Conservation (phyloP, 1,284 basidiomycete species). For the Gymnopus androsaceus region DNA sequence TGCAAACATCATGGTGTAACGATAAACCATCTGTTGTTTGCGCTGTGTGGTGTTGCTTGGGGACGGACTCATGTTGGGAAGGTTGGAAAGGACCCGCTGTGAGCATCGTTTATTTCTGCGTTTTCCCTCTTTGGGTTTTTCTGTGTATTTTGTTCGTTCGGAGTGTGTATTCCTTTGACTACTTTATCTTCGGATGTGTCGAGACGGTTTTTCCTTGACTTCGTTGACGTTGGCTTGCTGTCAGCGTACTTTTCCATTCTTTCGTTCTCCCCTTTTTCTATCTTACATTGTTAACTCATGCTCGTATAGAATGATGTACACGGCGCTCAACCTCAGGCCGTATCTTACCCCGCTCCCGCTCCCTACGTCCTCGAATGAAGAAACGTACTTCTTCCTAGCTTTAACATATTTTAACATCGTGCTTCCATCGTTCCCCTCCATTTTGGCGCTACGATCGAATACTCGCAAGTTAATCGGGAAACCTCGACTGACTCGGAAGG, state of each 20-base stretch:
- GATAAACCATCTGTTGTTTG: conserved; percentile 50
- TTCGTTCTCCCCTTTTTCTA: too few species aligned
- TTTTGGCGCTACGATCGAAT: conserved; percentile 49
- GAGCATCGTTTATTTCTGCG: conserved; percentile 18
- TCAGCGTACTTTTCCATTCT: too few species aligned
- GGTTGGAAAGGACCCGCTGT: conserved; percentile 38
- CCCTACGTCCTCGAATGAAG: too few species aligned
- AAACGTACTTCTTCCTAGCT: conserved; percentile 46
- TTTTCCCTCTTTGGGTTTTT: too few species aligned
- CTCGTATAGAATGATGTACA: conserved; percentile 46
- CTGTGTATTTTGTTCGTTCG: too few species aligned
- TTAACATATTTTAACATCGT: conserved; percentile 55
- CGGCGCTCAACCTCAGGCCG: conserved; percentile 49
- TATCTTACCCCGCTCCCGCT: conserved; percentile 35
- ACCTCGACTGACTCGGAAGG: too few species aligned
- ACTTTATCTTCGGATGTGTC: too few species aligned
- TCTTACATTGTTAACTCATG: not conserved
- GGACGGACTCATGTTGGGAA: conserved; percentile 28
- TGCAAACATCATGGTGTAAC: conserved; percentile 51
- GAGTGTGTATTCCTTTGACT: too few species aligned
- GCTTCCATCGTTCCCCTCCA: conserved; percentile 41
- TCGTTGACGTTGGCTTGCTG: too few species aligned
- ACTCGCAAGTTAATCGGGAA: too few species aligned
- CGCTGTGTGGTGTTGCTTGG: conserved; percentile 50
- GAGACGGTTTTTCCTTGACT: too few species aligned